phyloP scores from a whole-genome alignment of 1,139 yeast species.

The Sugiyamaella grinbergsii region DNA sequence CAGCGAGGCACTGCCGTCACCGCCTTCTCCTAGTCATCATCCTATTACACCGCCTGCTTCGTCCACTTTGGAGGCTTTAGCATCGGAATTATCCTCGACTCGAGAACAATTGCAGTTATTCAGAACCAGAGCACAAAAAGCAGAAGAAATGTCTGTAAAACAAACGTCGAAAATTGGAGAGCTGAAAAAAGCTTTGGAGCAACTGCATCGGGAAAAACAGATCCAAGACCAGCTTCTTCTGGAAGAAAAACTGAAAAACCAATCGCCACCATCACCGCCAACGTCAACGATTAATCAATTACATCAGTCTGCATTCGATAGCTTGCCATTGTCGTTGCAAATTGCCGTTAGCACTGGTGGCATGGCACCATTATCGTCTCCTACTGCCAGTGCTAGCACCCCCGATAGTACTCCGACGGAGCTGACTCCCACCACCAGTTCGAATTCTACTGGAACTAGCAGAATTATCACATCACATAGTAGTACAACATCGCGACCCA shows the following conservation, averaged over 20 bases:
- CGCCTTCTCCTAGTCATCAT: background rate
- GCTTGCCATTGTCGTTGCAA: conserved; percentile 4
- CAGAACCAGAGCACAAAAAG: conserved; percentile 28
- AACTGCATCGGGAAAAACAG: conserved; percentile 10
- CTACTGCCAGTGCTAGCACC: background rate
- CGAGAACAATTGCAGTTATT: conserved; percentile 25
- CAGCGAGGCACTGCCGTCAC: background rate
- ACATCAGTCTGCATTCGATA: conserved; percentile 3
- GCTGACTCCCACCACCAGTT: background rate
- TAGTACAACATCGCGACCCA: conserved; percentile 2
- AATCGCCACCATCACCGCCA: conserved; percentile 4
- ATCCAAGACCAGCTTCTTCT: conserved; percentile 6
- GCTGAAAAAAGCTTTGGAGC: conserved; percentile 26
- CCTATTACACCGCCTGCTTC: background rate
- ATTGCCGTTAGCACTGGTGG: conserved; percentile 5
- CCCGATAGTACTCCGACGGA: background rate
- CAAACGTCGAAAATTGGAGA: conserved; percentile 29
- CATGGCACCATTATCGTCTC: conserved; percentile 4
- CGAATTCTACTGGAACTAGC: conserved; percentile 3
- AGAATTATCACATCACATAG: background rate
- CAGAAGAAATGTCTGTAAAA: conserved; percentile 30
- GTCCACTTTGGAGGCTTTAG: conserved; percentile 14
- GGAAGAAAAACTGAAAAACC: conserved; percentile 11
- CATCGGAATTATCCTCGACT: conserved; percentile 20
- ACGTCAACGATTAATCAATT: background rate